phyloP scores from a whole-genome alignment of 2,329 filamentous ascomycete genomes.

The Harringtonia lauricola region DNA sequence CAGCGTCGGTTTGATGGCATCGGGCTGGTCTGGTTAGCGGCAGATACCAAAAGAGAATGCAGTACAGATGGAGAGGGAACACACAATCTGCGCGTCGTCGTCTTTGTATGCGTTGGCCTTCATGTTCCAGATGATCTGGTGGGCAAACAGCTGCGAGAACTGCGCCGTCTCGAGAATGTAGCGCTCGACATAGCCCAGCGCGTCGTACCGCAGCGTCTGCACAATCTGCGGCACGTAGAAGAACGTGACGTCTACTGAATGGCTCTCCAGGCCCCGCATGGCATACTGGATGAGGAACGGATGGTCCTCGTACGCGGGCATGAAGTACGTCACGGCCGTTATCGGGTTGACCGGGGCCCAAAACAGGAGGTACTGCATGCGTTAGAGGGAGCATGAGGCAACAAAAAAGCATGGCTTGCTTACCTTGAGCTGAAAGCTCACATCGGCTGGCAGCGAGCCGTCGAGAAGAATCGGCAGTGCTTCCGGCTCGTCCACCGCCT shows the following conservation, averaged over 20 bases:
- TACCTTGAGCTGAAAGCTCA: conserved; percentile 78
- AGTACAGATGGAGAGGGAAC: conserved; percentile 15
- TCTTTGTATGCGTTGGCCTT: conserved; percentile 98
- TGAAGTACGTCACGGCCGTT: conserved; percentile 84
- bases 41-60: not conserved
- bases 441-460: conserved; percentile 62
- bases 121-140: conserved; percentile 99
- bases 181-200: conserved; percentile 84
- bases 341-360: conserved; percentile 91
- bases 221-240: conserved; percentile 99
- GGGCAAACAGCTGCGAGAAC: conserved; percentile 95
- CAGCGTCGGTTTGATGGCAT: conserved; percentile 84
- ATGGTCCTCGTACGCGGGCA: conserved; percentile 83
- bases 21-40: conserved; percentile 44
- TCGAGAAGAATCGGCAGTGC: conserved; percentile 76
- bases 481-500: conserved; percentile 69
- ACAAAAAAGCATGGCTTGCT: not conserved
- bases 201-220: conserved; percentile 86
- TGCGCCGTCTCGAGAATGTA: conserved; percentile 96
- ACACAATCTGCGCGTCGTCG: conserved; percentile 74
- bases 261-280: conserved; percentile 86
- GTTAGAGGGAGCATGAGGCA: conserved; percentile 9
- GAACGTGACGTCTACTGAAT: conserved; percentile 94
- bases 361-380: conserved; percentile 66
- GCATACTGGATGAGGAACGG: conserved; percentile 94